phyloP scores from a whole-genome alignment of 2,329 filamentous ascomycete genomes.

The Rosellinia necatrix region DNA sequence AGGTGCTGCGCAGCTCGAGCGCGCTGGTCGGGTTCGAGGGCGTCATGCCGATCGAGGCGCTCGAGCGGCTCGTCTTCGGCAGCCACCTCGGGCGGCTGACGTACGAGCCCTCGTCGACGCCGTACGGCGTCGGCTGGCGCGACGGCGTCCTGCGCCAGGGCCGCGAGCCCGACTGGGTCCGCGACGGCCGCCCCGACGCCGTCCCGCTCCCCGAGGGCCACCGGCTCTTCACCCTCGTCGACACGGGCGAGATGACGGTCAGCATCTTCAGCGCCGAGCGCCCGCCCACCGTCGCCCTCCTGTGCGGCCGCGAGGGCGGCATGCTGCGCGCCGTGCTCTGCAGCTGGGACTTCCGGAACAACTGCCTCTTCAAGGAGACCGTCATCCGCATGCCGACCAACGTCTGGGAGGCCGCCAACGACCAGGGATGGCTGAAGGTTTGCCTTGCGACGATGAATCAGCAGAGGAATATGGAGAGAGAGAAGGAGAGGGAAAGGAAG shows the following conservation, averaged over 20 bases:
- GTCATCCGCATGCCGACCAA: slow-evolving; percentile 29
- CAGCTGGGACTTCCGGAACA: slow-evolving; percentile 32
- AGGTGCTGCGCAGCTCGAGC: slow-evolving; percentile 32
- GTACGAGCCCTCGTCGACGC: slow-evolving; percentile 33
- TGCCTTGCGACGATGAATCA: slow-evolving; percentile 27
- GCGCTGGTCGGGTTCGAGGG: slow-evolving; percentile 38
- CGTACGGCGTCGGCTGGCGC: slow-evolving; percentile 26
- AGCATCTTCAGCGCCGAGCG: slow-evolving; percentile 36
- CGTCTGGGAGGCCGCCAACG: slow-evolving; percentile 29
- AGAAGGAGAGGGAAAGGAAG: too few relatives aligned
- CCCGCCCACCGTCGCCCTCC: slow-evolving; percentile 37
- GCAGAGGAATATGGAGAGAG: slow-evolving; percentile 1
- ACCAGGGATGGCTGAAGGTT: slow-evolving; percentile 31
- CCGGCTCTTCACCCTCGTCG: slow-evolving; percentile 39
- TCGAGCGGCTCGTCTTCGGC: slow-evolving; percentile 37
- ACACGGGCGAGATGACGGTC: slow-evolving; percentile 40
- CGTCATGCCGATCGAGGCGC: slow-evolving; percentile 29
- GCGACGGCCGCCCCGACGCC: not conserved
- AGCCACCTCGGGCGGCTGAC: slow-evolving; percentile 30
- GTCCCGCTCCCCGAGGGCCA: slow-evolving; percentile 27
- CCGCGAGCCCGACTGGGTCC: slow-evolving; percentile 31
- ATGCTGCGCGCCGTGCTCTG: slow-evolving; percentile 40
- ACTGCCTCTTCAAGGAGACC: slow-evolving; percentile 32
- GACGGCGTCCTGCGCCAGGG: slow-evolving; percentile 31
- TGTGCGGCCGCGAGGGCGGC: slow-evolving; percentile 40